Percentiles rank a stretch among this genome's conserved stretches.
These are phyloP conservation scores for Dryadomyces quercus-mongolicae DNA, from an alignment of 2,329 filamentous ascomycete genomes.

Conservation along the genomic window DNA sequence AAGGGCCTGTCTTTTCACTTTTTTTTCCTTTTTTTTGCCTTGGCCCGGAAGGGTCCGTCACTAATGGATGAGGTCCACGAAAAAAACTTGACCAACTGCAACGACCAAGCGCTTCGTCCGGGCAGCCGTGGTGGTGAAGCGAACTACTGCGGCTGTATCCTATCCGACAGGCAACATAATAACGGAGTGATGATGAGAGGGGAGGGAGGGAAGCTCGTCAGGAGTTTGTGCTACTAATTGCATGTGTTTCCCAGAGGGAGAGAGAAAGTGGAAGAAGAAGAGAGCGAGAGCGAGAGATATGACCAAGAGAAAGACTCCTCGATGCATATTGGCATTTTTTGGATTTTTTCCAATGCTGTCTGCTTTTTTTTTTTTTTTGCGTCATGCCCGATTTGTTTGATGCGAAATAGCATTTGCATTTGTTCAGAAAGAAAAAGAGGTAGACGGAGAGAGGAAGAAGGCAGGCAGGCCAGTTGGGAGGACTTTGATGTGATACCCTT, in stretches of 20 bases:
- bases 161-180: no score
- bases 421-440: neutral
- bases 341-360: neutral
- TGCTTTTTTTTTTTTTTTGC: neutral
- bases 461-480: neutral
- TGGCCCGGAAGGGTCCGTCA: no score
- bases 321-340: neutral
- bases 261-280: neutral
- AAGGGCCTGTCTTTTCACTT: neutral
- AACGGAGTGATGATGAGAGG: no score
- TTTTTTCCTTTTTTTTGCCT: neutral
- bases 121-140: no score
- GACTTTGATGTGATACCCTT: slow-evolving; percentile 1
- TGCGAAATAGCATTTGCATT: neutral
- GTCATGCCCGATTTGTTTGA: neutral
- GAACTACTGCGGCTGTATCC: no score
- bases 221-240: no score
- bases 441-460: neutral
- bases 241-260: neutral
- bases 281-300: no score
- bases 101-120: no score
- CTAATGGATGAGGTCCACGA: no score
- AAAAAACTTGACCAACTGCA: no score
- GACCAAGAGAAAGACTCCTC: no score
- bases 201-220: no score